These are phyloP conservation scores for Sphaerulina populicola DNA, from an alignment of 2,329 filamentous ascomycete genomes.

Conservation along the genomic window DNA sequence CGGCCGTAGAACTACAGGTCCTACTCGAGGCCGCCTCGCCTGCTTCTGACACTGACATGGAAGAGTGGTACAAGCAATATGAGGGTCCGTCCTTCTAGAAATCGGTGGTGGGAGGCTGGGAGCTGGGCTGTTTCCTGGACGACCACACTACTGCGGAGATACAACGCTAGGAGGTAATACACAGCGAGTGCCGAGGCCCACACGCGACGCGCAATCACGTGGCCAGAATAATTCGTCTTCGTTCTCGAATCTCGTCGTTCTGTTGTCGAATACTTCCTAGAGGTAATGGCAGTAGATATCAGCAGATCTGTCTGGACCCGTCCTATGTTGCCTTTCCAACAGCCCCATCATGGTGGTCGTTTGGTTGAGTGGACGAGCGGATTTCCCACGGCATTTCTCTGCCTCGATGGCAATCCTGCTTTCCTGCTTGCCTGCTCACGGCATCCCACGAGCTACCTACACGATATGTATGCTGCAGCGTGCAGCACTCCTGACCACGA, in stretches of 20 bases:
- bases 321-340: not conserved
- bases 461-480: not conserved
- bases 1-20: not conserved
- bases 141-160: not conserved
- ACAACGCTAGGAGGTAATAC: no score
- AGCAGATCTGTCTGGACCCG: not conserved
- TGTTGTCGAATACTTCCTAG: no score
- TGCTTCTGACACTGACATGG: not conserved
- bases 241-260: not conserved
- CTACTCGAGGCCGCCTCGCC: not conserved
- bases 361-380: no score
- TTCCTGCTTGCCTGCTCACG: no score
- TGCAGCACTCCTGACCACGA: not conserved
- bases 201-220: not conserved
- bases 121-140: not conserved
- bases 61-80: not conserved
- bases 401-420: not conserved
- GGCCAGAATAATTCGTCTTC: not conserved
- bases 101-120: not conserved
- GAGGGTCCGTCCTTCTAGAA: not conserved
- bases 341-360: no score
- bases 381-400: not conserved
- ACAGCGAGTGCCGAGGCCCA: not conserved
- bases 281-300: no score
- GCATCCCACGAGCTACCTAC: slow-evolving; percentile 1